Evolutionary conservation across 164 flowering plant species (phyloP).

Genomic region (Saururus chinensis): DNA sequence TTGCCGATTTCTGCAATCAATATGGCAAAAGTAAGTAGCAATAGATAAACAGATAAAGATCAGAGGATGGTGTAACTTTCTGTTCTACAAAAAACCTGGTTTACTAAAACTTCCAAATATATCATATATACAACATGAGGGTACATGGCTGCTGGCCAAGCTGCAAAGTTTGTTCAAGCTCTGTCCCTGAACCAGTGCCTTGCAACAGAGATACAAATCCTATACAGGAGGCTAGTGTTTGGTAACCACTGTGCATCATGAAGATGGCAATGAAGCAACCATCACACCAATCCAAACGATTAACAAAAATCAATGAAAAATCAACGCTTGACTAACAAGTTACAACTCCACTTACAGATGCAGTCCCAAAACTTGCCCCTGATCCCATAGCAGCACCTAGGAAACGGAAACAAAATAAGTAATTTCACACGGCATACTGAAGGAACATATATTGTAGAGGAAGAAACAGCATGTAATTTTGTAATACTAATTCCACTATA

Average conservation of each 20-base stretch:
- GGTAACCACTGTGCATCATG: background rate
- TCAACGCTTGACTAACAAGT: background rate
- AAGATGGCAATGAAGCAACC: background rate
- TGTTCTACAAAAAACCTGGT: too few species aligned
- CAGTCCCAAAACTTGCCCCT: slow-evolving; percentile 72
- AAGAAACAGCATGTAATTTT: background rate
- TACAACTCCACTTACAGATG: slow-evolving; percentile 47
- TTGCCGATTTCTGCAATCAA: slow-evolving; percentile 12
- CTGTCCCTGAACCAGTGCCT: too few species aligned
- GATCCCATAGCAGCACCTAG: slow-evolving; percentile 68
- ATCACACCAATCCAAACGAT: background rate
- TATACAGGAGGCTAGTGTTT: too few species aligned
- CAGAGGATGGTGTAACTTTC: too few species aligned
- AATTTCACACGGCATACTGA: too few species aligned
- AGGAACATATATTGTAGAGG: background rate
- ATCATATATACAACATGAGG: too few species aligned
- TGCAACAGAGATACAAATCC: too few species aligned
- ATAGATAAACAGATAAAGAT: background rate
- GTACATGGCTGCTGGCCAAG: too few species aligned
- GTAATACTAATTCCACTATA: too few species aligned
- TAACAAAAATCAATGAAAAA: background rate
- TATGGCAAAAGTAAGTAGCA: background rate
- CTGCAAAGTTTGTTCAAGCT: too few species aligned
- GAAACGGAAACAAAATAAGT: background rate
- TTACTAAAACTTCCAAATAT: too few species aligned